Evolutionary conservation across 2,329 filamentous ascomycete genomes (phyloP).

Genomic region (Monosporascus cannonballus): DNA sequence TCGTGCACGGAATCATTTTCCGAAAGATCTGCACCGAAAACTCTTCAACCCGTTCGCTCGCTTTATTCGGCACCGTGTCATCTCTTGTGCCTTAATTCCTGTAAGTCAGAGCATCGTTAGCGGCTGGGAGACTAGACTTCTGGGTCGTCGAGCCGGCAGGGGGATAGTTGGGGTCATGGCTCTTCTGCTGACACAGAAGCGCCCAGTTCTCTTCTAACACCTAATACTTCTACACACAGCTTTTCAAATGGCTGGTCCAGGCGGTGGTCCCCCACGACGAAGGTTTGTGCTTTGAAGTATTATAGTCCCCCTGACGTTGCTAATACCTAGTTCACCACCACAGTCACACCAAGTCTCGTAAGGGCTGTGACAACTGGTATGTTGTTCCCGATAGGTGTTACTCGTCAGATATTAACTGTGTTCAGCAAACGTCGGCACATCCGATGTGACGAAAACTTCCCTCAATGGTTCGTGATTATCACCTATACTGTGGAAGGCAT

Average conservation of each 20-base stretch:
- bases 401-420: constrained; percentile 10
- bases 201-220: constrained; percentile 25
- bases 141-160: constrained; percentile 1
- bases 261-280: constrained; percentile 81
- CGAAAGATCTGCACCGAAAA: constrained; percentile 18
- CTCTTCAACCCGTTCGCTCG: constrained; percentile 23
- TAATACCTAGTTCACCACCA: constrained; percentile 14
- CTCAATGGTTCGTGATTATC: constrained; percentile 70
- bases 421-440: constrained; percentile 85
- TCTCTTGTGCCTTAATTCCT: constrained; percentile 18
- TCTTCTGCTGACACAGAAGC: constrained; percentile 17
- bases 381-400: constrained; percentile 14
- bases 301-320: constrained; percentile 3
- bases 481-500: constrained; percentile 12
- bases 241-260: constrained; percentile 78
- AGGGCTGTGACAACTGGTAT: constrained; percentile 91
- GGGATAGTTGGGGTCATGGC: constrained; percentile 1
- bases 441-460: constrained; percentile 94
- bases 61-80: constrained; percentile 20
- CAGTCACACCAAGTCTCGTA: constrained; percentile 98
- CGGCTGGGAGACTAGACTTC: not conserved
- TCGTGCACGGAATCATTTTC: constrained; percentile 12
- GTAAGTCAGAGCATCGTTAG: not conserved
- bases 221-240: constrained; percentile 21
- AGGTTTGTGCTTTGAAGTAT: constrained; percentile 37